phyloP scores from a whole-genome alignment of 257 asterid species.

The Jasminum sambac region DNA sequence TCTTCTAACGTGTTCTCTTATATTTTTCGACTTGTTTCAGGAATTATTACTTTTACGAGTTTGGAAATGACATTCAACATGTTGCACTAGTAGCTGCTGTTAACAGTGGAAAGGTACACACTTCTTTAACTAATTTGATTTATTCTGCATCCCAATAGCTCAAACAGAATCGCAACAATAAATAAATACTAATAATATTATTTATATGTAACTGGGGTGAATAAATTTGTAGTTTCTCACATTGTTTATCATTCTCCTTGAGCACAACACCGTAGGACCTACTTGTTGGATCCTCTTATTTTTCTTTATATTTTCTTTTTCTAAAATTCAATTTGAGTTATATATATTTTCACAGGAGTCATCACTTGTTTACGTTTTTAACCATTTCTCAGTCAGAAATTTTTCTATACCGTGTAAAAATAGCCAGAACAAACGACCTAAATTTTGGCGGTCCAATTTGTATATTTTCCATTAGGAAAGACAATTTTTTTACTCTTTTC shows the following conservation, averaged over 20 bases:
- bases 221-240: too few species aligned
- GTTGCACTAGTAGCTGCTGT: conserved; percentile 85
- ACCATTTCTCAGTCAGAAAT: too few species aligned
- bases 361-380: too few species aligned
- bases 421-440: neutral
- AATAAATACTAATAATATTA: too few species aligned
- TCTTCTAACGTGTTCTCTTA: neutral
- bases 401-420: neutral
- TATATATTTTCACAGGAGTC: too few species aligned
- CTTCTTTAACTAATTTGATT: neutral
- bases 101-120: conserved; percentile 64
- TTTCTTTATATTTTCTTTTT: too few species aligned
- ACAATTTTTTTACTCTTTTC: neutral
- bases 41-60: conserved; percentile 92
- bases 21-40: conserved; percentile 40
- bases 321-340: too few species aligned
- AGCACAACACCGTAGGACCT: too few species aligned
- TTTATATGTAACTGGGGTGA: too few species aligned
- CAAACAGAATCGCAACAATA: neutral
- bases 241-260: too few species aligned
- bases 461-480: neutral
- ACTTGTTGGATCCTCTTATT: too few species aligned
- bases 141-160: neutral
- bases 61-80: conserved; percentile 64
- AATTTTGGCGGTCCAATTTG: neutral